Percentiles rank a stretch among this genome's conserved stretches.
Evolutionary conservation across 2,329 filamentous ascomycete genomes (phyloP).

Genomic region (Tothia fuscella): DNA sequence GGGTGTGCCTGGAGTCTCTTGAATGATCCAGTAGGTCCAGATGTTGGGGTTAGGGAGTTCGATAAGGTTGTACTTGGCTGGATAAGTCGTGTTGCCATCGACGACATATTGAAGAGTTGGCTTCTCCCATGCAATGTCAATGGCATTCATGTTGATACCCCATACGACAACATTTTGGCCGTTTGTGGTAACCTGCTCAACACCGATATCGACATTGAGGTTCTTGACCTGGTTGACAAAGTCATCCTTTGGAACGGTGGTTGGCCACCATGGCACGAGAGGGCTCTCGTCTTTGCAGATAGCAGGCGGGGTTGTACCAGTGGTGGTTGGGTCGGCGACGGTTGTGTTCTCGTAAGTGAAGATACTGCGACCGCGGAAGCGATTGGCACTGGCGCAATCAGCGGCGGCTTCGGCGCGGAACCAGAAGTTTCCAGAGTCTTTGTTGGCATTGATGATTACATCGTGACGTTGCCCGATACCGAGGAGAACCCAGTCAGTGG

Average conservation of each 20-base stretch:
- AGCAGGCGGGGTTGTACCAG: constrained; percentile 16
- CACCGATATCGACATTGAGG: constrained; percentile 22
- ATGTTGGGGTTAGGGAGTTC: constrained; percentile 24
- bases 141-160: constrained; percentile 29
- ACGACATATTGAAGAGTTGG: constrained; percentile 34
- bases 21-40: constrained; percentile 39
- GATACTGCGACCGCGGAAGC: constrained; percentile 22
- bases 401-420: constrained; percentile 29
- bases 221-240: constrained; percentile 22
- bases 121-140: constrained; percentile 31
- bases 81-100: constrained; percentile 29
- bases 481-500: constrained; percentile 24
- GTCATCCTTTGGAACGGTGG: constrained; percentile 24
- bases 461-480: constrained; percentile 36
- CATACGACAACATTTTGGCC: constrained; percentile 28
- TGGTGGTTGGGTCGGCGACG: constrained; percentile 15
- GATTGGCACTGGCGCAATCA: constrained; percentile 24
- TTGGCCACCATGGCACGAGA: constrained; percentile 20
- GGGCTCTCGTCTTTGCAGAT: constrained; percentile 20
- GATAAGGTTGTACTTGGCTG: constrained; percentile 28
- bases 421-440: constrained; percentile 33
- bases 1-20: constrained; percentile 25
- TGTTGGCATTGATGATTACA: constrained; percentile 33
- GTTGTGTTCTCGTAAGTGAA: constrained; percentile 22
- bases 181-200: constrained; percentile 22